Conservation (phyloP, 2,329 filamentous ascomycete genomes). For the Aspergillus neotritici region DNA sequence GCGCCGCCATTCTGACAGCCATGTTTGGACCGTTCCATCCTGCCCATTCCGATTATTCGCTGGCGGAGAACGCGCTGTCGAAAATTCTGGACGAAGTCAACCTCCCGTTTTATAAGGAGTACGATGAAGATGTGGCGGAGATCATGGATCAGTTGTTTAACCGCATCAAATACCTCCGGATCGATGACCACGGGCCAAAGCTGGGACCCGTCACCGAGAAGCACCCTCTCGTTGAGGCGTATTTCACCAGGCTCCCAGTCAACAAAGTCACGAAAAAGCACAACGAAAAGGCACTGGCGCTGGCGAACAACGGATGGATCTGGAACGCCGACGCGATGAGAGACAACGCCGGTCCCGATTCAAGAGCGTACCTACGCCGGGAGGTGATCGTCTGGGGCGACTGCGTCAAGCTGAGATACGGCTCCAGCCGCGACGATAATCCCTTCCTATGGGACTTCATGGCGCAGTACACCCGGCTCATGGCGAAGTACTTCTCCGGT, state of each 20-base stretch:
- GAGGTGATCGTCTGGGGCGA: constrained; percentile 99
- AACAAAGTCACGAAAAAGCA: constrained; percentile 75
- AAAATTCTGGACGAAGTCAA: constrained; percentile 78
- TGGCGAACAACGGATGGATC: constrained; percentile 97
- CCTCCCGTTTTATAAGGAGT: constrained; percentile 83
- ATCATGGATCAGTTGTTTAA: constrained; percentile 91
- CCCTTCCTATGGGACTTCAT: constrained; percentile 95
- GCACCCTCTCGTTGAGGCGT: constrained; percentile 83
- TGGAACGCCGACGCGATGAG: constrained; percentile 94
- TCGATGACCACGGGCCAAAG: constrained; percentile 89
- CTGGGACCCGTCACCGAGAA: constrained; percentile 69
- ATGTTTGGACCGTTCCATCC: constrained; percentile 63
- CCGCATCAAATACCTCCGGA: constrained; percentile 84
- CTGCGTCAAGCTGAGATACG: constrained; percentile 94
- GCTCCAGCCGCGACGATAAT: constrained; percentile 70
- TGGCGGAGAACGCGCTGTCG: constrained; percentile 49
- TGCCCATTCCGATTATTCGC: constrained; percentile 35
- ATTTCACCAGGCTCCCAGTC: constrained; percentile 82
- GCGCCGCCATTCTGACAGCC: constrained; percentile 62
- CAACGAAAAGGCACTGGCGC: constrained; percentile 66
- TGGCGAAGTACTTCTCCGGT: constrained; percentile 92
- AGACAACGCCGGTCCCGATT: constrained; percentile 86
- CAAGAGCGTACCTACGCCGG: constrained; percentile 86
- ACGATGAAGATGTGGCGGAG: constrained; percentile 73
- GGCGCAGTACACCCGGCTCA: constrained; percentile 81